phyloP scores from a whole-genome alignment of 73 alveolate genomes.

The Tetrahymena elliotti region DNA sequence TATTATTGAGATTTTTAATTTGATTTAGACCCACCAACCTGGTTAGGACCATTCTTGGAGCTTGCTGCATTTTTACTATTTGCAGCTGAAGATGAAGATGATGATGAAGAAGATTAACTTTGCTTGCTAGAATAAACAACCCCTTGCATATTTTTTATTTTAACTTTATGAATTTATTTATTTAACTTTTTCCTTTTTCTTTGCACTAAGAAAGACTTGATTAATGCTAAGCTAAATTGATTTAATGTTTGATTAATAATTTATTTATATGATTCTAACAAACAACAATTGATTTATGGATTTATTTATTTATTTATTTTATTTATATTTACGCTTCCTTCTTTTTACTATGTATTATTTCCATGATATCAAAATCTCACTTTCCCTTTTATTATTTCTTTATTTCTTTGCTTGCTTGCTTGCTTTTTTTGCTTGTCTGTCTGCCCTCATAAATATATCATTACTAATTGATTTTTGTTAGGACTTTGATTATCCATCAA shows the following conservation, averaged over 20 bases:
- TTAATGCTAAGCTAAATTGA: neutral
- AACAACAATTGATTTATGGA: neutral
- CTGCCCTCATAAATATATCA: neutral
- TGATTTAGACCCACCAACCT: neutral
- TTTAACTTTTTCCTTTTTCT: neutral
- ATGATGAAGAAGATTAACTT: neutral
- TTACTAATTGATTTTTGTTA: neutral
- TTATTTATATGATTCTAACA: neutral
- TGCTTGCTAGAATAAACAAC: neutral
- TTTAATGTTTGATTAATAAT: neutral
- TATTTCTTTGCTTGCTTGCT: neutral
- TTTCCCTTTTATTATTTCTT: neutral
- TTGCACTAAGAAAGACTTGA: neutral
- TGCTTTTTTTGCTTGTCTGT: neutral
- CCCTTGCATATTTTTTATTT: neutral
- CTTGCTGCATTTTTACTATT: neutral
- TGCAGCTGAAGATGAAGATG: neutral
- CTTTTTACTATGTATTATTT: neutral
- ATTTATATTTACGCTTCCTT: neutral
- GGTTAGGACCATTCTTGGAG: neutral
- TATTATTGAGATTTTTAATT: neutral
- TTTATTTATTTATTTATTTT: neutral
- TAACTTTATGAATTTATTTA: neutral
- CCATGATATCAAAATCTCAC: neutral
- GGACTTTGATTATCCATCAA: neutral